Base-by-base conservation (phyloP, 306 rosid species). In the Trichosanthes cucumerina region DNA sequence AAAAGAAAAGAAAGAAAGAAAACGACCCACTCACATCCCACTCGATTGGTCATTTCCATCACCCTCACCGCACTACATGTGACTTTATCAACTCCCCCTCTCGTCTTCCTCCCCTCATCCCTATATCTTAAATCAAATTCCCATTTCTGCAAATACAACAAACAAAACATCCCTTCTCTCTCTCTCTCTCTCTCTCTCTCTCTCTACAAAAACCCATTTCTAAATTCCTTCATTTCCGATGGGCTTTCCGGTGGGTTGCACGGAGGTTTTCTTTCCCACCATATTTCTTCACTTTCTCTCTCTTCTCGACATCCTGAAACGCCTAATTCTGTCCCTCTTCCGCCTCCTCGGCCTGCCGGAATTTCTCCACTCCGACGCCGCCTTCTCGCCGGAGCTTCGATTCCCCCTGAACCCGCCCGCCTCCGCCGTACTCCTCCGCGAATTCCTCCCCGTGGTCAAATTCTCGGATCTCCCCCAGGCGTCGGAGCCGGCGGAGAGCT, bases 191-290 rank as follows among this genome's bases (percentile, higher is more conserved):
- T 80, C 21, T 87, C 71, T 84, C 83, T 84, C 76, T 76, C 76
- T 58, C 54, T 41, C 54, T 41, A 9, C 46, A 41, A 41, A 41
- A 41, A 15, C 21, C 2, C 13, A 69, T 43, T 19, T 21, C 57
- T 71, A 3, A 21, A 3, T 57, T 23, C 10, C 6, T 10, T 16
- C 71, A 15, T 23, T 12, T 5, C 49, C 43, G 46, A 93, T 93
- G 98, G 97, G 98, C 0, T 93, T 93, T 34, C 98, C 98, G 15
- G 90, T 90, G 7, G 93, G 90, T 0, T 93, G 86, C 87, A 81
- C 90, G 9, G 98, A 92, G 58, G 90, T 92, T 0, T 62, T 87
- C 52, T 83, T 90, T 70, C 96, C 98, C 1, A 88, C 82, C 19
- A 26, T 88, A 63, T 83, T 93, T 78, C 90, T 93, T 81, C 90